Percentiles rank a stretch among this genome's conserved stretches.
phyloP scores from a whole-genome alignment of 768 basidiomycete species.

The Exidia glandulosa region DNA sequence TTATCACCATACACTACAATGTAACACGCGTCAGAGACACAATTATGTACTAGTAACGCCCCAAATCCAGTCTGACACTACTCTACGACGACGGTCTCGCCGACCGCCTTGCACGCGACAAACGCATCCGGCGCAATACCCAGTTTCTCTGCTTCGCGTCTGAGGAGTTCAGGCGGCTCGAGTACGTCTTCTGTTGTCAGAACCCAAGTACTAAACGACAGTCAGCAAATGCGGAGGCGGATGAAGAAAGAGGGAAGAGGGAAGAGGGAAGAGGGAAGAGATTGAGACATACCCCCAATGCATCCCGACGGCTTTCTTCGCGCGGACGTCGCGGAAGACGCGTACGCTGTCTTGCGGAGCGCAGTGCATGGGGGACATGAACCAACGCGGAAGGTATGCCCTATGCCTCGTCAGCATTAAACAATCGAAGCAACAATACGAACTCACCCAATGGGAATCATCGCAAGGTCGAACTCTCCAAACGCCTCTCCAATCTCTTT shows the following conservation, averaged over 20 bases:
- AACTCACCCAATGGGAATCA: constrained; percentile 39
- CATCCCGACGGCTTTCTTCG: constrained; percentile 53
- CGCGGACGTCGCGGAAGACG: constrained; percentile 51
- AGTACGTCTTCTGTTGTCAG: constrained; percentile 43
- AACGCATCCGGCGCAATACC: constrained; percentile 48
- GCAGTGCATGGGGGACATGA: constrained; percentile 52
- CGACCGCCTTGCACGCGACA: constrained; percentile 39
- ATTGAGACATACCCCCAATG: too few species aligned
- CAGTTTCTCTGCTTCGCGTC: constrained; percentile 37
- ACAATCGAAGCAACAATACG: too few species aligned
- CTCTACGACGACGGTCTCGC: constrained; percentile 41
- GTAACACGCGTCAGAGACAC: too few species aligned
- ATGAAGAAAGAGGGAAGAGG: too few species aligned
- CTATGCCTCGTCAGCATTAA: too few species aligned
- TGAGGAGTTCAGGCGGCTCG: constrained; percentile 48
- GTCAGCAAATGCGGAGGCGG: too few species aligned
- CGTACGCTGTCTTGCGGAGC: constrained; percentile 58
- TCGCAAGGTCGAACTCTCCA: constrained; percentile 38
- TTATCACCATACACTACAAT: too few species aligned
- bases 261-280: too few species aligned
- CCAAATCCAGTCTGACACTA: too few species aligned
- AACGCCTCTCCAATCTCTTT: constrained; percentile 53
- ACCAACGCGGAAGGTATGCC: constrained; percentile 44
- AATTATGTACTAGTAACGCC: too few species aligned
- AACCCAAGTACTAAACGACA: constrained; percentile 50